Conservation (phyloP, 1,284 basidiomycete species). For the Sutorius eximius region DNA sequence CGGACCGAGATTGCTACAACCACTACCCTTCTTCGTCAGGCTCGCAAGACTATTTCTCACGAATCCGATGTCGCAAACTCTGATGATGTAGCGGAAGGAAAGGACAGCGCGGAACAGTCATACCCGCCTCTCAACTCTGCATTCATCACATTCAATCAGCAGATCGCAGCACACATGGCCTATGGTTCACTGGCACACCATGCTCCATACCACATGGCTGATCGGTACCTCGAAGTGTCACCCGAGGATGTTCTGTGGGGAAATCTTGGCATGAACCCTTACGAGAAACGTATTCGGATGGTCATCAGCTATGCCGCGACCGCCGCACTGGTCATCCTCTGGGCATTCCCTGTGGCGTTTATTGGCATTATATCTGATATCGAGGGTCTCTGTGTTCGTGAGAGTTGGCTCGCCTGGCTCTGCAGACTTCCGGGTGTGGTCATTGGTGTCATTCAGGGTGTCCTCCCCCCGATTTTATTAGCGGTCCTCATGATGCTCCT, state of each 20-base stretch:
- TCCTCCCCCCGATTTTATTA: constrained; percentile 82
- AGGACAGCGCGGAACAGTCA: constrained; percentile 36
- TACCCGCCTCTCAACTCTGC: constrained; percentile 81
- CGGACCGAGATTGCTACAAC: constrained; percentile 65
- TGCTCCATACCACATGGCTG: constrained; percentile 73
- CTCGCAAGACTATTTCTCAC: constrained; percentile 39
- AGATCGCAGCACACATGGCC: constrained; percentile 91
- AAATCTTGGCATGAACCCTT: constrained; percentile 87
- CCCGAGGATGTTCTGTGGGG: constrained; percentile 90
- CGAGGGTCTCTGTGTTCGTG: constrained; percentile 62
- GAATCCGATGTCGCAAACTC: constrained; percentile 15
- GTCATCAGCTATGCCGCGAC: constrained; percentile 64
- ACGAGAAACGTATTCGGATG: constrained; percentile 71
- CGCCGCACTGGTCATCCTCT: constrained; percentile 65
- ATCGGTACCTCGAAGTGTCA: constrained; percentile 69
- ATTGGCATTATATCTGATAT: constrained; percentile 88
- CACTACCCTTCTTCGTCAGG: constrained; percentile 51
- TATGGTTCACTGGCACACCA: constrained; percentile 72
- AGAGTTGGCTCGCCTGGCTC: constrained; percentile 82
- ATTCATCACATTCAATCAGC: constrained; percentile 92
- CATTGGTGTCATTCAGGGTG: constrained; percentile 88
- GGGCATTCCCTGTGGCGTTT: constrained; percentile 80
- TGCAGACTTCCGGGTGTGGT: constrained; percentile 62
- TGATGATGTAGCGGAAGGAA: constrained; percentile 18
- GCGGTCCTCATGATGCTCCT: constrained; percentile 91